A percentile compares a stretch with the other conserved stretches of the same genome.
phyloP scores from a whole-genome alignment of 352 stramenopile species.

The Thalassiosira hispida region DNA sequence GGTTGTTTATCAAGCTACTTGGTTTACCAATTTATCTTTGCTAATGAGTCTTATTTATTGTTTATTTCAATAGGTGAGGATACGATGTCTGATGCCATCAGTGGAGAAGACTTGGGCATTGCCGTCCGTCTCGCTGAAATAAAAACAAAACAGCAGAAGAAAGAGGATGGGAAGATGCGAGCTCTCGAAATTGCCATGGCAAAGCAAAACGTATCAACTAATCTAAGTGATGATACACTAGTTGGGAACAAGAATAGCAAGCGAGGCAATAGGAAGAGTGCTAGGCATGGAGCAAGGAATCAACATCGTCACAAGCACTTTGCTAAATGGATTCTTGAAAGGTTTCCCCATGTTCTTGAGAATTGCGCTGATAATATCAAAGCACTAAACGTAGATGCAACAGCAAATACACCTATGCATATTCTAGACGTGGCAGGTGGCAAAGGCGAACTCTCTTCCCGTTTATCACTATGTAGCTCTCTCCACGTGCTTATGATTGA shows the following conservation, averaged over 20 bases:
- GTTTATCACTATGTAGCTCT: constrained; percentile 72
- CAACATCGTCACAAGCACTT: constrained; percentile 81
- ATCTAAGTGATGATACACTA: neutral
- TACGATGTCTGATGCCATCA: too few species aligned
- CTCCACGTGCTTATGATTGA: constrained; percentile 80
- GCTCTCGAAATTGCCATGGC: constrained; percentile 43
- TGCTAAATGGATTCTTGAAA: constrained; percentile 70
- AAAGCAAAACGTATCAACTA: constrained; percentile 23
- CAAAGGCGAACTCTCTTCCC: constrained; percentile 79
- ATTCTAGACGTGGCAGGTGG: constrained; percentile 81
- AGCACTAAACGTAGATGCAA: neutral
- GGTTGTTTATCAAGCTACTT: neutral
- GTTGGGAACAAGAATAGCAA: neutral
- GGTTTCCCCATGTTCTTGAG: constrained; percentile 45
- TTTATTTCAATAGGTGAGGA: too few species aligned
- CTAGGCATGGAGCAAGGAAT: constrained; percentile 79
- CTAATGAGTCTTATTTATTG: constrained; percentile 7
- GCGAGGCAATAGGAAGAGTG: constrained; percentile 31
- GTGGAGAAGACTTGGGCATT: neutral
- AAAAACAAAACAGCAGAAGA: constrained; percentile 44
- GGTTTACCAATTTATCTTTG: neutral
- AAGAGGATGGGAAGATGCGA: constrained; percentile 32
- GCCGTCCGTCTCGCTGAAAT: neutral
- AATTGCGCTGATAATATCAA: constrained; percentile 22
- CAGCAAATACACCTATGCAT: constrained; percentile 29